Evolutionary conservation across 176 grass and related monocot genomes (phyloP).

Genomic region (Coix lacrymajobi): DNA sequence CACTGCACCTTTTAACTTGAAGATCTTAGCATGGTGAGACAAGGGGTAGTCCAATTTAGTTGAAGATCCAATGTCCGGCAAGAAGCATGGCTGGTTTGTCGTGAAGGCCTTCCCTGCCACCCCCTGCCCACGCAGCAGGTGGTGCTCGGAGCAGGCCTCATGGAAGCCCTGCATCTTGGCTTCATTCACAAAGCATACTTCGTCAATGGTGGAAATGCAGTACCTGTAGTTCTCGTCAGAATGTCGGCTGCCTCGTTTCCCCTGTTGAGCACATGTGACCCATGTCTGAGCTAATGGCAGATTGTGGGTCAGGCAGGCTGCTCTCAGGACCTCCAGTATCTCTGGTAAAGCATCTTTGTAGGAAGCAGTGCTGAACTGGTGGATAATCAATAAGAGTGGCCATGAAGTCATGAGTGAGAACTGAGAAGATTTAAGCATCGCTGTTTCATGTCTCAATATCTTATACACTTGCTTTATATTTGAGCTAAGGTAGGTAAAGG

Average conservation of each 20-base stretch:
- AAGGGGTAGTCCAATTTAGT: conserved; percentile 73
- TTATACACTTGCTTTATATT: conserved; percentile 13
- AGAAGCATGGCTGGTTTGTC: conserved; percentile 81
- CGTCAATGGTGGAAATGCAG: conserved; percentile 76
- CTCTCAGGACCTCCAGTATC: conserved; percentile 73
- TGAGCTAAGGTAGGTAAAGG: neutral
- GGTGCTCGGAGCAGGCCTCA: conserved; percentile 86
- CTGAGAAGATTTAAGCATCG: conserved; percentile 20
- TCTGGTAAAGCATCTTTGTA: conserved; percentile 86
- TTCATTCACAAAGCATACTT: conserved; percentile 69
- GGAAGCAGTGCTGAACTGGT: conserved; percentile 63
- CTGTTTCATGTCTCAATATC: conserved; percentile 11
- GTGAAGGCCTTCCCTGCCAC: conserved; percentile 74
- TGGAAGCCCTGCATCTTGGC: conserved; percentile 59
- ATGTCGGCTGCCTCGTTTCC: conserved; percentile 78
- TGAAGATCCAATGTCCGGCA: conserved; percentile 61
- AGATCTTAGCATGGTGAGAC: conserved; percentile 88
- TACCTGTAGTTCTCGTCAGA: conserved; percentile 74
- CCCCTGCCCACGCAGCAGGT: conserved; percentile 70
- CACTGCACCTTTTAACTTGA: conserved; percentile 80
- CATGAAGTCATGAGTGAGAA: conserved; percentile 23
- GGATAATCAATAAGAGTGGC: conserved; percentile 27
- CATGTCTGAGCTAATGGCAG: conserved; percentile 94
- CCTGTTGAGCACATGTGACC: conserved; percentile 81
- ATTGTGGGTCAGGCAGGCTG: conserved; percentile 63